Evolutionary conservation across 345 rosid species (phyloP).

Genomic region (Ceriops decandra): DNA sequence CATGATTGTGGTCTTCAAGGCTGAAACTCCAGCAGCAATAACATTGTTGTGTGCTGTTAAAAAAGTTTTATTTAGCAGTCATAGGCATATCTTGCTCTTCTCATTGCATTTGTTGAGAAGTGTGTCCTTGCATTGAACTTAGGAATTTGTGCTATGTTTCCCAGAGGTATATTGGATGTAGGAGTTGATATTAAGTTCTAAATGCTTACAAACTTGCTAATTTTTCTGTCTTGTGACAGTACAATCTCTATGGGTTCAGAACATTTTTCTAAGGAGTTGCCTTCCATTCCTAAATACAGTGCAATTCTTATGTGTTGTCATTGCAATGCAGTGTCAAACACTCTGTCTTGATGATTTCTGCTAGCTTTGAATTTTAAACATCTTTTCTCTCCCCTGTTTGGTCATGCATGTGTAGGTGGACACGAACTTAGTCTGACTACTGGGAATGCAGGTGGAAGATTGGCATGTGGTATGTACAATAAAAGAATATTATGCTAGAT

Average conservation of each 20-base stretch:
- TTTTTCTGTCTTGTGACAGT: neutral
- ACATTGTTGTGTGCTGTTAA: neutral
- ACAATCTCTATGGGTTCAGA: neutral
- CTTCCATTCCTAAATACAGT: too few relatives aligned
- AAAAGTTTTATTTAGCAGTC: neutral
- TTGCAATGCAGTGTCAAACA: neutral
- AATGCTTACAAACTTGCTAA: neutral
- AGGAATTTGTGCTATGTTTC: neutral
- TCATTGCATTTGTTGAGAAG: neutral
- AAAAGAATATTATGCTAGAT: neutral
- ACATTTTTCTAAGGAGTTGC: too few relatives aligned
- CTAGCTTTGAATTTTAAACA: conserved; percentile 1
- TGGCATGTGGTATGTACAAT: conserved; percentile 83
- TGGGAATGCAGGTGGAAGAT: conserved; percentile 98
- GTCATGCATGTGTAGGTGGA: conserved; percentile 55
- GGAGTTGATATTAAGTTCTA: neutral
- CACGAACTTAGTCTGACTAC: conserved; percentile 94
- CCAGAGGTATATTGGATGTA: neutral
- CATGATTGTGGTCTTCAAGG: neutral
- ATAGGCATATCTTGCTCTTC: conserved; percentile 6
- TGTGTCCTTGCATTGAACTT: neutral
- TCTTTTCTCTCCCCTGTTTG: conserved; percentile 21
- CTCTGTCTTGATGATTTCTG: neutral
- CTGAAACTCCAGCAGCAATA: neutral
- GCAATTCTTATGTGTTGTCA: neutral